Evolutionary conservation across 306 rosid genomes (phyloP).

Genomic region (Prunus davidiana): DNA sequence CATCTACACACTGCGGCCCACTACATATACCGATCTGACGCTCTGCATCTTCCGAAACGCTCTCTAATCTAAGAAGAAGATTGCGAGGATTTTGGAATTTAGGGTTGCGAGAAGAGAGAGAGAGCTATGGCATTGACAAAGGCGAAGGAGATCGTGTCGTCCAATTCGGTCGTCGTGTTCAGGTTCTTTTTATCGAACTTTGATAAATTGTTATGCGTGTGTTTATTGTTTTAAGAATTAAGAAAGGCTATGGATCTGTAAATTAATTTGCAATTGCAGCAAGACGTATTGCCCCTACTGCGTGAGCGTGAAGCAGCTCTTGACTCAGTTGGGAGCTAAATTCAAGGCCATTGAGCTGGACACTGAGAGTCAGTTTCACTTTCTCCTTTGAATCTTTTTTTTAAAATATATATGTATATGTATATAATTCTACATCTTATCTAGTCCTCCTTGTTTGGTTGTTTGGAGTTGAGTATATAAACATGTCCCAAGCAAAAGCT

Average conservation of each 20-base stretch:
- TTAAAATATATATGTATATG: neutral
- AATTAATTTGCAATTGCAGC: slow-evolving; percentile 5
- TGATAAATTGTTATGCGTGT: no score
- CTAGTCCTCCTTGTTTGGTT: neutral
- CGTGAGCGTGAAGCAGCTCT: slow-evolving; percentile 14
- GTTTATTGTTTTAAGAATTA: neutral
- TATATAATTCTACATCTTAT: no score
- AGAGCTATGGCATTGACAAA: slow-evolving; percentile 64
- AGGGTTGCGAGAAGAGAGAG: neutral
- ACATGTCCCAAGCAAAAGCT: neutral
- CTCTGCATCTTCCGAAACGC: neutral
- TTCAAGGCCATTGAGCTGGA: slow-evolving; percentile 17
- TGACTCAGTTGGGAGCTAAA: neutral
- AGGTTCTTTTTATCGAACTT: slow-evolving; percentile 36
- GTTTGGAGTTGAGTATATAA: neutral
- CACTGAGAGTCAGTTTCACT: slow-evolving; percentile 4
- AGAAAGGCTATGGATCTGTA: neutral
- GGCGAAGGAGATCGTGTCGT: slow-evolving; percentile 74
- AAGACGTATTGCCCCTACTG: slow-evolving; percentile 13
- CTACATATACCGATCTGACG: neutral
- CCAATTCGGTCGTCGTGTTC: slow-evolving; percentile 72
- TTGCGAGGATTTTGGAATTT: neutral
- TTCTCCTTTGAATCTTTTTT: neutral
- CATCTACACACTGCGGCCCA: neutral
- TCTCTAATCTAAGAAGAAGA: neutral